Evolutionary conservation across 768 basidiomycete genomes (phyloP).

Genomic region (Candolleomyces aberdarensis): DNA sequence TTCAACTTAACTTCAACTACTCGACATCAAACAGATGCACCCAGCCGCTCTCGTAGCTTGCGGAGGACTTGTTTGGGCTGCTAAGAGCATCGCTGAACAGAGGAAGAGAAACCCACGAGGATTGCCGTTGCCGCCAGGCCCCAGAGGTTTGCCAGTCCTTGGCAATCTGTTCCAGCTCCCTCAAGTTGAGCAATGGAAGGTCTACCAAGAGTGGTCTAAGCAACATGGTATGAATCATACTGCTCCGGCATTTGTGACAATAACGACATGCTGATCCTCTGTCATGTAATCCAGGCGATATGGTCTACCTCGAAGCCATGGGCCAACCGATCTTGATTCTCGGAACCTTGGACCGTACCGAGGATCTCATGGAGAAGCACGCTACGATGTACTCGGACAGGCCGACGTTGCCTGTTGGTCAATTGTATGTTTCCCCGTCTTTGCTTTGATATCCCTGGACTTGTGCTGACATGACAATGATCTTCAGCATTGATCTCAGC

Average conservation of each 20-base stretch:
- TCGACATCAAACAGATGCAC: background rate
- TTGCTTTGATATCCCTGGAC: background rate
- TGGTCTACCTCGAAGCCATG: slow-evolving; percentile 12
- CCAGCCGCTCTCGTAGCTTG: too few species aligned
- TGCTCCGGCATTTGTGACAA: background rate
- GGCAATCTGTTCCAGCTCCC: background rate
- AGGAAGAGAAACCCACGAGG: background rate
- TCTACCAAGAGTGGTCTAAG: background rate
- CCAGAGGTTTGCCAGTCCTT: background rate
- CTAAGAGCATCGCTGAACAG: background rate
- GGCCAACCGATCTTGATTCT: slow-evolving; percentile 11
- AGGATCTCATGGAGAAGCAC: slow-evolving; percentile 12
- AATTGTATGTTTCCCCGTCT: background rate
- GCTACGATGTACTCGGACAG: slow-evolving; percentile 12
- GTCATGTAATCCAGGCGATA: slow-evolving; percentile 6
- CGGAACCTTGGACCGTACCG: slow-evolving; percentile 1
- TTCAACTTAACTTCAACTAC: too few species aligned
- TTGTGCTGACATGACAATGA: background rate
- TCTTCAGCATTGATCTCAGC: slow-evolving; percentile 7
- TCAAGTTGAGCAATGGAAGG: background rate
- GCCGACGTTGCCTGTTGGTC: background rate
- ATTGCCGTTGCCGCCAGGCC: background rate
- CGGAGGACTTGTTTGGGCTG: background rate
- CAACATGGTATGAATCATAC: background rate
- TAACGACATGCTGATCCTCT: background rate